Percentiles rank a stretch among this genome's conserved stretches.
phyloP scores from a whole-genome alignment of 805 yeast genomes.

The Kockiozyma suomiensis region DNA sequence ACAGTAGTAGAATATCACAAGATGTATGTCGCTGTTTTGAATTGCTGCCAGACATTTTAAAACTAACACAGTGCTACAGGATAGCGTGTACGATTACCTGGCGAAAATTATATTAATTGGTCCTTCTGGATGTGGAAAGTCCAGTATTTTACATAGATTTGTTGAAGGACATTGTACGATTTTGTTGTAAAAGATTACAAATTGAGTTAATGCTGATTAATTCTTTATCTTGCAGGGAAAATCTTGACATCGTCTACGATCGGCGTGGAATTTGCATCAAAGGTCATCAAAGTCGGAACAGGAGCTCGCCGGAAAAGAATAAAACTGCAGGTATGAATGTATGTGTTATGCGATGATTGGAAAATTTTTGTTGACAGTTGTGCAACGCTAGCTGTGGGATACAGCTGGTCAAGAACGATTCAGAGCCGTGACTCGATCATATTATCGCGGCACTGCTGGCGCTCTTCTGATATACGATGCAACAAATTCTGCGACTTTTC shows the following conservation, averaged over 20 bases:
- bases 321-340: conserved; percentile 34
- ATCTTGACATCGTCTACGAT: conserved; percentile 44
- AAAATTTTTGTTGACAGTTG: background rate
- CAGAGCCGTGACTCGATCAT: conserved; percentile 91
- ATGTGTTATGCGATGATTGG: background rate
- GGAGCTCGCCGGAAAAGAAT: conserved; percentile 36
- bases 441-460: conserved; percentile 94
- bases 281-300: conserved; percentile 44
- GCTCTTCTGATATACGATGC: conserved; percentile 90
- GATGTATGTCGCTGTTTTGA: conserved; percentile 7
- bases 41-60: background rate
- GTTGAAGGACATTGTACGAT: conserved; percentile 43
- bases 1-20: conserved; percentile 13
- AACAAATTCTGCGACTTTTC: conserved; percentile 81
- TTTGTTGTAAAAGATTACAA: background rate
- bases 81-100: conserved; percentile 42
- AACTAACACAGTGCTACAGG: conserved; percentile 7
- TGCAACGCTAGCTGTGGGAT: conserved; percentile 83
- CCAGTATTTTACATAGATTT: conserved; percentile 50
- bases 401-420: conserved; percentile 97
- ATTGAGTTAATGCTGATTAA: no score
- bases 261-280: conserved; percentile 47
- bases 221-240: no score
- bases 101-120: conserved; percentile 49
- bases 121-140: conserved; percentile 53